Conservation (phyloP, 2,329 filamentous ascomycete species). For the Pyricularia pennisetigena region DNA sequence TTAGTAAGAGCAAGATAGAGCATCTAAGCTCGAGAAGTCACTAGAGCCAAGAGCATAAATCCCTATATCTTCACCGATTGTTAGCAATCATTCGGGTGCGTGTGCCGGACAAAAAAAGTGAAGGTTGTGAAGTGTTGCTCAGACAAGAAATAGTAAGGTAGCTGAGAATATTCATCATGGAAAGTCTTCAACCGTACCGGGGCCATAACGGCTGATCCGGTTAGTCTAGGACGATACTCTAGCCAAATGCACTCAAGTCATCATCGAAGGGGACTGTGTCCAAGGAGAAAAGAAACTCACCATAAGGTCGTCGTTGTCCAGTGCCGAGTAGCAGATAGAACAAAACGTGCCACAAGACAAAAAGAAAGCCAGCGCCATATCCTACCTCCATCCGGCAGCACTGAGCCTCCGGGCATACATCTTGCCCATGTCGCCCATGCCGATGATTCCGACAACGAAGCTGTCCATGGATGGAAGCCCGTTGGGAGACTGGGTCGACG, state of each 20-base stretch:
- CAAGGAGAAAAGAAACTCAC: conserved; percentile 17
- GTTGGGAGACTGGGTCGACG: not conserved
- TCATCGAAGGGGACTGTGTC: conserved; percentile 46
- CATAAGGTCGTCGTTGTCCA: not conserved
- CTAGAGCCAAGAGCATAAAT: not conserved
- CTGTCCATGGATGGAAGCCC: conserved; percentile 39
- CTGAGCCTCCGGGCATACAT: conserved; percentile 91
- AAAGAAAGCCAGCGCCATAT: conserved; percentile 7
- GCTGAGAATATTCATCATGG: conserved; percentile 99
- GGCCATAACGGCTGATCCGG: conserved; percentile 68
- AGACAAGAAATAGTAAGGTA: conserved; percentile 87
- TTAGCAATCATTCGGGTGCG: not conserved
- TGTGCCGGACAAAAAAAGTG: not conserved
- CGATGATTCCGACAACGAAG: conserved; percentile 86
- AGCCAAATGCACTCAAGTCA: conserved; percentile 99
- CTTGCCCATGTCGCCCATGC: conserved; percentile 99
- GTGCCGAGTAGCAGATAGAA: not conserved
- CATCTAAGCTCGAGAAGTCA: not conserved
- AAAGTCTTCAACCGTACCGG: conserved; percentile 52
- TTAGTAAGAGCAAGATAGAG: conserved; percentile 11
- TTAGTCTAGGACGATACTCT: conserved; percentile 71
- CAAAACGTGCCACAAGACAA: not conserved
- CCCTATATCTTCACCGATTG: not conserved
- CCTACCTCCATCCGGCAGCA: conserved; percentile 93
- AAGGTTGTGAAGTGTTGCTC: conserved; percentile 34